Base-by-base conservation (phyloP, 1,284 basidiomycete species). In the Cutaneotrichosporon sp. region DNA sequence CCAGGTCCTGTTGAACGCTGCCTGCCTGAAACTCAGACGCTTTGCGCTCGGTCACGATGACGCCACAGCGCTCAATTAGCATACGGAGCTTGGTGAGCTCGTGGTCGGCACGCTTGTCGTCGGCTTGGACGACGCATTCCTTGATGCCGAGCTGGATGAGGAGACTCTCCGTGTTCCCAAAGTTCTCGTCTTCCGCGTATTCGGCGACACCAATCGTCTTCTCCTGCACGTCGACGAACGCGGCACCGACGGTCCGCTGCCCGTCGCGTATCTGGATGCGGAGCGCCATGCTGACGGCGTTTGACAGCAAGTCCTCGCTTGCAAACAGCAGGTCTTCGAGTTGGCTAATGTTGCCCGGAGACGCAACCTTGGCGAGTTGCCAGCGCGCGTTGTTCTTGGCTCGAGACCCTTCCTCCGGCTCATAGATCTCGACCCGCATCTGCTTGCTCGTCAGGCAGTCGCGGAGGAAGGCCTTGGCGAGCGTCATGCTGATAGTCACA, bases 121-220 rank as follows among this genome's bases (percentile, higher is more conserved):
- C 83, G 3, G 78, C 79, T n/a, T 84, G 82, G 8, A 87, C 65
- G 42, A 87, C 69, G 36, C 92, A 94, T 80, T 99, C 97, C 78
- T 99, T 99, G 52, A 95, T 92, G 2, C 92, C 95, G 1, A 99
- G 86, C 79, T 99, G 97, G 66, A 99, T 98, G 56, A 98, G 83
- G 16, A 99, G 85, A 4, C 92, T 95, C 84, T 99, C 96, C 4
- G 90, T 90, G 75, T 99, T 99, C 1, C 92, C 94, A 80, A 95
- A 98, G 13, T 95, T 83, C 68, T 99, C 97, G 72, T 96, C 97
- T 75, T 99, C 97, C 1, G 89, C 87, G 72, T 92, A 99, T 69
- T 99, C 92, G 18, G 91, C 85, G 82, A 97, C 69, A 80, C 85
- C 81, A 32, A 86, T 76, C 52, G 80, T 76, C 59, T 84, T 82